These are phyloP conservation scores for Trypethelium eluteriae DNA, from an alignment of 495 filamentous ascomycete species.

Conservation along the genomic window DNA sequence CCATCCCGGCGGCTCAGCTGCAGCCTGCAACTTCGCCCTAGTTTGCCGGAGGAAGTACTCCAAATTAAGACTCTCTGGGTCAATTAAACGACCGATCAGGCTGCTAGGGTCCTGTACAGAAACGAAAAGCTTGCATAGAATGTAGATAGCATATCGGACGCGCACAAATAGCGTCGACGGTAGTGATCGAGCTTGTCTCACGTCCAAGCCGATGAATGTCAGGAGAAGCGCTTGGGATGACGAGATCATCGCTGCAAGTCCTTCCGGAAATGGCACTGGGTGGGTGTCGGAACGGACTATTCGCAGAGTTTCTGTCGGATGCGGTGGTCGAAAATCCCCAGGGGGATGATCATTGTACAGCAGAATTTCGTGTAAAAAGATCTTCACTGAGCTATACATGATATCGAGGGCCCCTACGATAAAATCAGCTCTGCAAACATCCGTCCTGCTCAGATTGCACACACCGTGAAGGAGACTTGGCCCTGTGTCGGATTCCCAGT, in stretches of 20 bases:
- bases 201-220: slow-evolving; percentile 18
- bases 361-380: slow-evolving; percentile 47
- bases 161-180: slow-evolving; percentile 22
- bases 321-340: slow-evolving; percentile 39
- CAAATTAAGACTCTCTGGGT: slow-evolving; percentile 15
- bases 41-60: slow-evolving; percentile 18
- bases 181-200: slow-evolving; percentile 13
- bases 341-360: slow-evolving; percentile 47
- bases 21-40: neutral
- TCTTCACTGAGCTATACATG: slow-evolving; percentile 41
- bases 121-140: slow-evolving; percentile 22
- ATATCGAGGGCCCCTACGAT: slow-evolving; percentile 38
- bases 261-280: slow-evolving; percentile 13
- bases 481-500: slow-evolving; percentile 29
- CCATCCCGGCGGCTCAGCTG: neutral
- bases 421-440: slow-evolving; percentile 7
- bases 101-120: slow-evolving; percentile 13
- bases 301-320: slow-evolving; percentile 17
- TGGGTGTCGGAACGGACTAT: slow-evolving; percentile 13
- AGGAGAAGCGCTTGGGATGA: slow-evolving; percentile 17
- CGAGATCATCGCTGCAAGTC: slow-evolving; percentile 17
- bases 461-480: neutral
- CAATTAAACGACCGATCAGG: slow-evolving; percentile 16
- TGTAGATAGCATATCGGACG: slow-evolving; percentile 19
- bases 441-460: neutral